Evolutionary conservation across 129 eudicot genomes (phyloP), one percentile per base, ranked within the genome.

Genomic region (Arctium lappa): DNA sequence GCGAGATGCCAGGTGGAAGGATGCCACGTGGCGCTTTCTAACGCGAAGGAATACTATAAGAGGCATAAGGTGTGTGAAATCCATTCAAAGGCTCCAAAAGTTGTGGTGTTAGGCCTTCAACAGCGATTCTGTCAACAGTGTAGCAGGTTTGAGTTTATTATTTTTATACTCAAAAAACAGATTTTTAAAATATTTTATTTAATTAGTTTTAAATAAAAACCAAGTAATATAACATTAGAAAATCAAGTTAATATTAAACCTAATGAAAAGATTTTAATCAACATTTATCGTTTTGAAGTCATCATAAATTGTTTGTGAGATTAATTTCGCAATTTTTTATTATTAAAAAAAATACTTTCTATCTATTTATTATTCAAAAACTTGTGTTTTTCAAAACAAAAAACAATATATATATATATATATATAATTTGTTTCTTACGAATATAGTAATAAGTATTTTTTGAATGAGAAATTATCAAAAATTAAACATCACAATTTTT

Each of bases 51-150:
- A 65, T 92, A 92, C 56, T 91, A 92, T 73, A 74, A 80, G 87
- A 79, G 94, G 87, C 97, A 92, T 63, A 92, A 90, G 79, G 97
- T 92, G 32, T 92, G 97, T 84, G 94, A 90, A 56, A 75, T 76
- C 60, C 97, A 92, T 85, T 89, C 97, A 0, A 92, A 92, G 86
- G 91, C 97, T 62, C 92, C 97, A 0, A 87, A 74, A 80, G 97
- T 90, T 18, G 86, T 90, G 66, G 91, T 92, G 37, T 91, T 72
- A 77, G 97, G 97, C 0, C 79, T 88, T 37, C 89, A 88, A 34
- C 97, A 92, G 37, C 86, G 97, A 27, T 92, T 92, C 73, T 92
- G 97, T 86, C 97, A 92, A 85, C 97, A 92, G 84, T 92, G 93
- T 79, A 92, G 94, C 97, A 90, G 97, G 97, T 88, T 22, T 44